Percentiles rank a stretch among this genome's conserved stretches.
Evolutionary conservation across 2,329 filamentous ascomycete species (phyloP).

Genomic region (Boeremia exigua): DNA sequence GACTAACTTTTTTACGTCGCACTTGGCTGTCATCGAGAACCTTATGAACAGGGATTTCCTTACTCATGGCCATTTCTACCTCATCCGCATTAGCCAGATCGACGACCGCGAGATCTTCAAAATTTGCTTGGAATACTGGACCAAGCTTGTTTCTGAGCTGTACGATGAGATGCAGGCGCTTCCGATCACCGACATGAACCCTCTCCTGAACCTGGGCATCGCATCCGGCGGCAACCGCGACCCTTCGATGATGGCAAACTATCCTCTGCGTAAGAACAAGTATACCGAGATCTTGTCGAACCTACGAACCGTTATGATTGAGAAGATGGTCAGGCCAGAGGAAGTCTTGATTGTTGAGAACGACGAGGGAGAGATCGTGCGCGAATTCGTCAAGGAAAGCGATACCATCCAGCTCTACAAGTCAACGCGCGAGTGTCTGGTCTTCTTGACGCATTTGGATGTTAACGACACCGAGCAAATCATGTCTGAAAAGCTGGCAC

Average conservation of each 20-base stretch:
- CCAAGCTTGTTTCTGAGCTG: slow-evolving; percentile 94
- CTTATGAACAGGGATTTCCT: slow-evolving; percentile 94
- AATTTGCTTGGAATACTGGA: slow-evolving; percentile 99
- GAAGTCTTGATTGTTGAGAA: slow-evolving; percentile 99
- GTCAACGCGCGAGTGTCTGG: slow-evolving; percentile 94
- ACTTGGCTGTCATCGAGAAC: slow-evolving; percentile 92
- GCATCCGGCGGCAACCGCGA: slow-evolving; percentile 84
- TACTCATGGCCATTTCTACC: slow-evolving; percentile 94
- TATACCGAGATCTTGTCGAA: slow-evolving; percentile 94
- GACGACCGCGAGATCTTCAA: slow-evolving; percentile 99
- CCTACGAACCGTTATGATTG: slow-evolving; percentile 96
- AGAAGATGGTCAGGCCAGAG: slow-evolving; percentile 98
- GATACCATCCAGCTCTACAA: slow-evolving; percentile 99
- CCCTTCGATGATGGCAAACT: slow-evolving; percentile 82
- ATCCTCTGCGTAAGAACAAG: slow-evolving; percentile 96
- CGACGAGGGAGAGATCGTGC: slow-evolving; percentile 97
- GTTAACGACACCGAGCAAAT: slow-evolving; percentile 97
- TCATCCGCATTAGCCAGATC: slow-evolving; percentile 97
- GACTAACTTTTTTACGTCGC: slow-evolving; percentile 95
- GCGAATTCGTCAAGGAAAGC: slow-evolving; percentile 98
- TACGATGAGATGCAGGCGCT: slow-evolving; percentile 99
- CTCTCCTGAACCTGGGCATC: slow-evolving; percentile 79
- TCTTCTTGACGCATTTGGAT: slow-evolving; percentile 96
- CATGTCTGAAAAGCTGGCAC: slow-evolving; percentile 97
- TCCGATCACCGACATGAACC: slow-evolving; percentile 90